Evolutionary conservation across 805 yeast species (phyloP).

Genomic region (Metschnikowia shivogae): DNA sequence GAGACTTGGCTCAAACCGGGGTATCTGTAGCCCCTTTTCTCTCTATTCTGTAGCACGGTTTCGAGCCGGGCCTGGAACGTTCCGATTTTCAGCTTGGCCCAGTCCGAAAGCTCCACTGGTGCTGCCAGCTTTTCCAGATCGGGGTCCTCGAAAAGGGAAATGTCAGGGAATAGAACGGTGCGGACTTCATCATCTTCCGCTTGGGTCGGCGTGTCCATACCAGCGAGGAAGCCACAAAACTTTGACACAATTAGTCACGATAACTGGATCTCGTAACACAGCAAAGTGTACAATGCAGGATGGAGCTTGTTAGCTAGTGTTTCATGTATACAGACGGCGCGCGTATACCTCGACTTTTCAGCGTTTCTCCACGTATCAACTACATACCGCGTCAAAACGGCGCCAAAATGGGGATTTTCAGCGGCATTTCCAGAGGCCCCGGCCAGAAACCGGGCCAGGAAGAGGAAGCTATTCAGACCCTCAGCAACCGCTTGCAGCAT

Average conservation of each 20-base stretch:
- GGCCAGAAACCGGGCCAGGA: conserved; percentile 43
- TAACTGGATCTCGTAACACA: background rate
- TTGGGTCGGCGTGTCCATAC: background rate
- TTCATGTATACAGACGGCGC: too few species aligned
- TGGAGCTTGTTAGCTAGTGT: too few species aligned
- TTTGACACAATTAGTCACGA: background rate
- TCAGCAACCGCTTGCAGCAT: conserved; percentile 83
- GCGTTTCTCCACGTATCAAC: background rate
- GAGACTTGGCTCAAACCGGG: conserved; percentile 5
- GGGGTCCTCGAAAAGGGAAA: conserved; percentile 18
- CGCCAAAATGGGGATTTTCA: conserved; percentile 31
- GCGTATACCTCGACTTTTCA: background rate
- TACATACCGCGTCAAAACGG: background rate
- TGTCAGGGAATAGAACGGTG: conserved; percentile 22
- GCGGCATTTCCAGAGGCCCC: conserved; percentile 32
- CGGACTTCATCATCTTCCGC: background rate
- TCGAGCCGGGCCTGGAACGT: conserved; percentile 47
- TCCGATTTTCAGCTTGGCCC: conserved; percentile 49
- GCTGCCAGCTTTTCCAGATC: conserved; percentile 5
- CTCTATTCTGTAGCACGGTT: conserved; percentile 19
- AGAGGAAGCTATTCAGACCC: conserved; percentile 80
- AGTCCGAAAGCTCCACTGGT: conserved; percentile 16
- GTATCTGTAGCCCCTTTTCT: conserved; percentile 7
- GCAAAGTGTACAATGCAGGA: too few species aligned
- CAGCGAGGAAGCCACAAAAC: background rate